These are phyloP conservation scores for Neurospora intermedia DNA, from an alignment of 495 filamentous ascomycete species.

Conservation along the genomic window DNA sequence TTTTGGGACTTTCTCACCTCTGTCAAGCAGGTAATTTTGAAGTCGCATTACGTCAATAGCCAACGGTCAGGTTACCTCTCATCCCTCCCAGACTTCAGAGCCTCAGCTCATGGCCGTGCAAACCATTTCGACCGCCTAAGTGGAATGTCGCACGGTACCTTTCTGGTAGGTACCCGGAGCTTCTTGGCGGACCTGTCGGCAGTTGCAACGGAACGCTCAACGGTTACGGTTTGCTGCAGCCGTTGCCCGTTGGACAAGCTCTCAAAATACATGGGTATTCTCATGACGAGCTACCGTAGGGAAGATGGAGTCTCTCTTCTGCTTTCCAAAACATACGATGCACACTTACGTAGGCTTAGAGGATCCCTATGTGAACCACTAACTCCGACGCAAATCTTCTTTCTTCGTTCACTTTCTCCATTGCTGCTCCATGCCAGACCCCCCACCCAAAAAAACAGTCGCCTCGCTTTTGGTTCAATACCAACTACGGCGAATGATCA, in stretches of 20 bases:
- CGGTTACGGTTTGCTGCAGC: neutral
- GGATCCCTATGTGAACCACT: neutral
- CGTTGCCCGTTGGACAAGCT: neutral
- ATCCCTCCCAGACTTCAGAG: neutral
- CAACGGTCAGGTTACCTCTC: neutral
- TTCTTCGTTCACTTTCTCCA: neutral
- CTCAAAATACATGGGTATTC: neutral
- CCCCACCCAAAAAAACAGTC: neutral
- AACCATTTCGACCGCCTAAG: neutral
- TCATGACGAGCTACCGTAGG: neutral
- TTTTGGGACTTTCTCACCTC: neutral
- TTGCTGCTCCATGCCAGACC: neutral
- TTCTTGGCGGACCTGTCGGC: neutral
- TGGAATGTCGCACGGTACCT: neutral
- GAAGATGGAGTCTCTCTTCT: neutral
- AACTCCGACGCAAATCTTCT: neutral
- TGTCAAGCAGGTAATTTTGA: neutral
- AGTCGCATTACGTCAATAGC: neutral
- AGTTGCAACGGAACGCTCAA: neutral
- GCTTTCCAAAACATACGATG: neutral
- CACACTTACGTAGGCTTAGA: neutral
- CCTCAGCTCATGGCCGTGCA: neutral
- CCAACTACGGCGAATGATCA: neutral
- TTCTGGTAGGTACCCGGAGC: neutral
- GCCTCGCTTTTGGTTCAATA: neutral